Conservation (phyloP, 2,329 filamentous ascomycete species). For the Fusarium fujikuroi region DNA sequence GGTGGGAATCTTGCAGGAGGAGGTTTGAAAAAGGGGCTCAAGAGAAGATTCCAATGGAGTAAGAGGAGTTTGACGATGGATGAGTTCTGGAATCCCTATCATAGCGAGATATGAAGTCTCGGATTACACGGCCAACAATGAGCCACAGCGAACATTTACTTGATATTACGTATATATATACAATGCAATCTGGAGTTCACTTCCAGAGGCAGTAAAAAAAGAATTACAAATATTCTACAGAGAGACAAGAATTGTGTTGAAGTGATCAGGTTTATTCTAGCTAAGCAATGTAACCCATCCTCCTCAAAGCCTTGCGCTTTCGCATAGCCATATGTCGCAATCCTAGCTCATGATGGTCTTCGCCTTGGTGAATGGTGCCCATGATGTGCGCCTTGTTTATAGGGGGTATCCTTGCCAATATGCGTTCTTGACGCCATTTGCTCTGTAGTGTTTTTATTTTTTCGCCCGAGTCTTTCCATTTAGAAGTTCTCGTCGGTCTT, state of each 20-base stretch:
- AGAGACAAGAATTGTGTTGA: neutral
- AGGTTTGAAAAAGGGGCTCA: conserved; percentile 1
- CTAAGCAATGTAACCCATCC: neutral
- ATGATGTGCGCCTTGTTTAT: conserved; percentile 18
- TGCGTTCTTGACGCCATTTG: conserved; percentile 15
- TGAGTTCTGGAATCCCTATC: conserved; percentile 16
- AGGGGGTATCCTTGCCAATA: conserved; percentile 36
- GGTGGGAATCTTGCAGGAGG: conserved; percentile 13
- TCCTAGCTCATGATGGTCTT: neutral
- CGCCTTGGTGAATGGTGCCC: conserved; percentile 12
- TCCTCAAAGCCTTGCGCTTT: neutral
- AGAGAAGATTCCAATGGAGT: conserved; percentile 7
- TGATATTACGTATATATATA: conserved; percentile 4
- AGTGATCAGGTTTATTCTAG: conserved; percentile 19
- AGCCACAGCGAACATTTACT: conserved; percentile 39
- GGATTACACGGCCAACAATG: conserved; percentile 30
- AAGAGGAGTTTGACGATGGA: conserved; percentile 11
- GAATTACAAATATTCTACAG: neutral
- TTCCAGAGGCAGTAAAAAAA: neutral
- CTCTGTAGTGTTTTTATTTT: conserved; percentile 1
- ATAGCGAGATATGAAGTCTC: conserved; percentile 27
- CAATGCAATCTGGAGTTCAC: neutral
- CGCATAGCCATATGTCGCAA: neutral
- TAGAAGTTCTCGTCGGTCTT: conserved; percentile 39
- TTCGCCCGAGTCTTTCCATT: neutral